Conservation (phyloP, 192 early-diverging fungal genomes). For the Rhizophlyctis rosea region DNA sequence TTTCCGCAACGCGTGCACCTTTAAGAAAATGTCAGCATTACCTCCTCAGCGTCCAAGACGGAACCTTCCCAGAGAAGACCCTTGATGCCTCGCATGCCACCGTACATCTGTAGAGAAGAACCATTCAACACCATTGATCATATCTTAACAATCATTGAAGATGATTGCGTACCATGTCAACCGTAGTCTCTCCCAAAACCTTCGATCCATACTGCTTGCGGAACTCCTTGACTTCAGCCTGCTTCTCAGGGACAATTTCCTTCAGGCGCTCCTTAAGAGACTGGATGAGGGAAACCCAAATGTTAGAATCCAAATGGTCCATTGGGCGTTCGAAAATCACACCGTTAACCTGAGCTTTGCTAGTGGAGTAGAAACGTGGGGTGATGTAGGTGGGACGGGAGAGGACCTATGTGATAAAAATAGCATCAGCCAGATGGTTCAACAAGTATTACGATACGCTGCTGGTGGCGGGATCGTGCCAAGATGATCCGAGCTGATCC, state of each 20-base stretch:
- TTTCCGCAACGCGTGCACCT: neutral
- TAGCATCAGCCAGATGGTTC: neutral
- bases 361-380: constrained; percentile 24
- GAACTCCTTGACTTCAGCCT: constrained; percentile 92
- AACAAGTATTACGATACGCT: too few relatives aligned
- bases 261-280: constrained; percentile 89
- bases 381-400: constrained; percentile 12
- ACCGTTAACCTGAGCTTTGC: constrained; percentile 24
- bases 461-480: too few relatives aligned
- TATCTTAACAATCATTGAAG: too few relatives aligned
- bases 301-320: neutral
- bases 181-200: constrained; percentile 90
- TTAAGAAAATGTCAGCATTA: constrained; percentile 6
- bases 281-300: constrained; percentile 39
- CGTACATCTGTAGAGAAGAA: constrained; percentile 57
- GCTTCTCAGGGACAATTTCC: constrained; percentile 93
- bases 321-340: neutral
- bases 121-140: neutral
- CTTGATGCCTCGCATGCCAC: constrained; percentile 99
- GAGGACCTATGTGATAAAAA: constrained; percentile 5
- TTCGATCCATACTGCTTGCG: constrained; percentile 87
- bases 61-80: constrained; percentile 98
- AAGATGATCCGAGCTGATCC: too few relatives aligned
- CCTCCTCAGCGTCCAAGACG: constrained; percentile 93
- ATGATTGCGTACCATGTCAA: constrained; percentile 81